Percentiles rank a stretch among this genome's conserved stretches.
Conservation (phyloP, 108 stramenopile genomes). For the Cyclotella kingstonii region DNA sequence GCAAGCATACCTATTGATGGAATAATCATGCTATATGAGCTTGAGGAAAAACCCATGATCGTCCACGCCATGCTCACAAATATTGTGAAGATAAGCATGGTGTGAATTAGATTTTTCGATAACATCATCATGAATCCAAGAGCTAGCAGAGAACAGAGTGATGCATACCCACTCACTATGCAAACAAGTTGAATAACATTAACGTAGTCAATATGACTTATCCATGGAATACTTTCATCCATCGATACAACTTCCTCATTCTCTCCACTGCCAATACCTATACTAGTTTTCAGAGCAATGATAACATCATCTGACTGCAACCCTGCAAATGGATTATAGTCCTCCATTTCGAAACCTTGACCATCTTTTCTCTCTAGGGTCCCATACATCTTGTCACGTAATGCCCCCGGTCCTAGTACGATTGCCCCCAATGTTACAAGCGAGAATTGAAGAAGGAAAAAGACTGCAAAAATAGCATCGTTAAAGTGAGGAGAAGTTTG, state of each 20-base stretch:
- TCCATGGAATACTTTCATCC: neutral
- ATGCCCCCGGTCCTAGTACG: conserved; percentile 25
- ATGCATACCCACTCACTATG: conserved; percentile 37
- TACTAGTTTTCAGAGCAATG: neutral
- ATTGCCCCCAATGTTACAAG: conserved; percentile 23
- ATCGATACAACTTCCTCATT: neutral
- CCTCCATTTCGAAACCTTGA: neutral
- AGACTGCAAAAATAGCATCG: conserved; percentile 16
- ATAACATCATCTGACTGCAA: conserved; percentile 37
- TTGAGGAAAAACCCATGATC: conserved; percentile 17
- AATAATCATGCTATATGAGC: conserved; percentile 18
- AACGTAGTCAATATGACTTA: conserved; percentile 39
- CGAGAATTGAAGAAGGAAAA: conserved; percentile 22
- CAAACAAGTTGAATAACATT: conserved; percentile 37
- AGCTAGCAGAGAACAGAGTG: conserved; percentile 25
- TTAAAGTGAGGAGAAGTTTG: conserved; percentile 3
- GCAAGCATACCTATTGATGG: conserved; percentile 12
- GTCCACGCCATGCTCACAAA: conserved; percentile 22
- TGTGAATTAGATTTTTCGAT: conserved; percentile 27
- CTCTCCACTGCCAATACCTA: neutral
- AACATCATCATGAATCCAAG: conserved; percentile 50
- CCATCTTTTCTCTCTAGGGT: neutral
- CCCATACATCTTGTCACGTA: conserved; percentile 15
- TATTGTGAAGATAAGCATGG: conserved; percentile 28
- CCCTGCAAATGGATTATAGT: conserved; percentile 40